Base-by-base conservation (phyloP, 768 basidiomycete species). In the Suillus luteus region DNA sequence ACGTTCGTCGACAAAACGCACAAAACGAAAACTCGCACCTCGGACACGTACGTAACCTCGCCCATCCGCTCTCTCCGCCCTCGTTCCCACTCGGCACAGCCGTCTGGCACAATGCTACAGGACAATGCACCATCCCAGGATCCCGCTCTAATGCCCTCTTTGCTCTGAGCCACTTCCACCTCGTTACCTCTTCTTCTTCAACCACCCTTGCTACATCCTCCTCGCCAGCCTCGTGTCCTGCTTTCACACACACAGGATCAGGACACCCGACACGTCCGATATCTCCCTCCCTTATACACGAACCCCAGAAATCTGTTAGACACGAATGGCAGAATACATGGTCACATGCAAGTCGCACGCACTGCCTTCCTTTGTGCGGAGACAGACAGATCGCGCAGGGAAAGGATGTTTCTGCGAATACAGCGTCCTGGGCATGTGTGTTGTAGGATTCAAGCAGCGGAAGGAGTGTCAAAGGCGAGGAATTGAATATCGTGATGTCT, bases 261-360 rank as follows among this genome's bases (percentile, higher is more conserved):
- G 95, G 91, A 72, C 95, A 97, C 0, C 89, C 84, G 1, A 97
- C 94, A 22, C 82, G 81, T 37, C 80, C 82, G 15, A 94, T 78
- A 63, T 90, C 87, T 8, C 95, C 95, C 71, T 96, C 93, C 55
- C 76, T 78, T 60, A 97, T 90, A 67, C 89, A 90, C 58, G 94
- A 72, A 51, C 83, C 81, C 94, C 94, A 97, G 72, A 91, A 95
- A 59, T 90, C 88, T 60, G 81, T 80, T 33, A 96, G 74, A 71
- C 95, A 96, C 9, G 82, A 74, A n/a, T 86, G 84, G 72, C 95
- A 96, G 73, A 95, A 96, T 14, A 95, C 83, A 73, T 96, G 95
- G 1, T 76, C 75, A 71, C 94, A 96, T 2, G 78, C 71, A 57
- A 96, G 79, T 65, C 85, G 81, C 17, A 95, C 69, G 72, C 93